phyloP scores from a whole-genome alignment of 331 rosid genomes.

The Arachis monticola region DNA sequence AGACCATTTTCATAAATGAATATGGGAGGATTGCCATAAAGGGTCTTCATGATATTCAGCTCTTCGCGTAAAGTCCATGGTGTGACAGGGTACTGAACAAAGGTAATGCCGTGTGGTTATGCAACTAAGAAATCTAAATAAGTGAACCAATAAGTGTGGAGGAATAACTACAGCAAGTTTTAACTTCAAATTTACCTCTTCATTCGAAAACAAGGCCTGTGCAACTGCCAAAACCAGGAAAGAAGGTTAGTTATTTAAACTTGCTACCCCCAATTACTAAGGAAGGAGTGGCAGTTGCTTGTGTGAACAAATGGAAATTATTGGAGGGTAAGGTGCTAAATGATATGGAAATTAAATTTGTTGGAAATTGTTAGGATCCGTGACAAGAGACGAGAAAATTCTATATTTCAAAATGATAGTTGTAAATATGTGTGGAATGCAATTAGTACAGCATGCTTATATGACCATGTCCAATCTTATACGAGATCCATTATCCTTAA shows the following conservation, averaged over 20 bases:
- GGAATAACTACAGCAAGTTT: background rate
- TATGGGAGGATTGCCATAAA: slow-evolving; percentile 53
- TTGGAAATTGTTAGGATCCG: background rate
- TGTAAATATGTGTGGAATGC: background rate
- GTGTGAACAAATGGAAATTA: background rate
- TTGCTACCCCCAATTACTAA: background rate
- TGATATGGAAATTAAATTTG: background rate
- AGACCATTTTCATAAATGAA: slow-evolving; percentile 57
- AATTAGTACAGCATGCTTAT: background rate
- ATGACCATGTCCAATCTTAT: background rate
- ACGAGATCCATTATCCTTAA: slow-evolving; percentile 7
- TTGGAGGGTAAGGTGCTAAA: background rate
- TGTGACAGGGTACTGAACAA: slow-evolving; percentile 35
- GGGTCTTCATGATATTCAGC: slow-evolving; percentile 44
- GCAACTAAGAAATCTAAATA: background rate
- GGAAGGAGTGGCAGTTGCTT: background rate
- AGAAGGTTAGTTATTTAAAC: background rate
- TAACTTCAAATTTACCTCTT: slow-evolving; percentile 42
- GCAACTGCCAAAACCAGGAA: slow-evolving; percentile 41
- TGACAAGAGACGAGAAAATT: background rate
- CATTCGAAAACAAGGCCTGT: slow-evolving; percentile 26
- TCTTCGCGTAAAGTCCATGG: slow-evolving; percentile 47
- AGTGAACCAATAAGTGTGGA: background rate
- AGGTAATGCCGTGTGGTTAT: slow-evolving; percentile 2
- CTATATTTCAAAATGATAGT: background rate